Evolutionary conservation across 1,139 yeast species (phyloP).

Genomic region (Yamadazyma dendronema): DNA sequence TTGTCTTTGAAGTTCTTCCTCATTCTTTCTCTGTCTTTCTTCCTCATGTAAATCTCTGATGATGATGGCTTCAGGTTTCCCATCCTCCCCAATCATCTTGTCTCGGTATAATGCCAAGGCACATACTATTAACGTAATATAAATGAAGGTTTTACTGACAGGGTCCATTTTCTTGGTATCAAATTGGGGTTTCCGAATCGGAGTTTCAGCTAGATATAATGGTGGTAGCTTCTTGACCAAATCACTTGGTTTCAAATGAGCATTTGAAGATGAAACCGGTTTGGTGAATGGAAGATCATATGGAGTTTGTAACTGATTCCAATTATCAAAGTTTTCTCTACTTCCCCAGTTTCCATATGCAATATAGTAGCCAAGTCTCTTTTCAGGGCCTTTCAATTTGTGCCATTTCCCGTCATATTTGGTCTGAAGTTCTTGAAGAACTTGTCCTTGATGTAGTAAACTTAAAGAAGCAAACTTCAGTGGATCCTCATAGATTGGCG

Average conservation of each 20-base stretch:
- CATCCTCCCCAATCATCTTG: conserved; percentile 48
- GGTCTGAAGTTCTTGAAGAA: conserved; percentile 51
- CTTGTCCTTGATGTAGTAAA: conserved; percentile 58
- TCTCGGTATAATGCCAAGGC: conserved; percentile 50
- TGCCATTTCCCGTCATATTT: conserved; percentile 54
- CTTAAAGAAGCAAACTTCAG: conserved; percentile 41
- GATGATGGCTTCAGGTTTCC: conserved; percentile 40
- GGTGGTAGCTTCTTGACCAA: conserved; percentile 31
- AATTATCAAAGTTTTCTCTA: conserved; percentile 52
- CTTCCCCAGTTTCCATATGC: conserved; percentile 67
- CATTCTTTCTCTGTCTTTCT: conserved; percentile 22
- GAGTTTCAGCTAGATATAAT: conserved; percentile 47
- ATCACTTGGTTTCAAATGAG: conserved; percentile 24
- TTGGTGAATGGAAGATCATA: conserved; percentile 56
- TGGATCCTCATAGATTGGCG: conserved; percentile 50
- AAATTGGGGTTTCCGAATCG: conserved; percentile 48
- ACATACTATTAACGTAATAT: conserved; percentile 40
- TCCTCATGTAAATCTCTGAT: conserved; percentile 38
- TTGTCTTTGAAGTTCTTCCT: conserved; percentile 9
- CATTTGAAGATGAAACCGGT: conserved; percentile 30
- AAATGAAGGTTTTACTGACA: conserved; percentile 51
- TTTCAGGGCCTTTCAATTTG: conserved; percentile 41
- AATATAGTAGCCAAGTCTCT: conserved; percentile 53
- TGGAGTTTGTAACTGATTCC: conserved; percentile 41
- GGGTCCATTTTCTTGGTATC: conserved; percentile 54